phyloP scores from a whole-genome alignment of 148 eudicot genomes.

The Pouteria glomerata region DNA sequence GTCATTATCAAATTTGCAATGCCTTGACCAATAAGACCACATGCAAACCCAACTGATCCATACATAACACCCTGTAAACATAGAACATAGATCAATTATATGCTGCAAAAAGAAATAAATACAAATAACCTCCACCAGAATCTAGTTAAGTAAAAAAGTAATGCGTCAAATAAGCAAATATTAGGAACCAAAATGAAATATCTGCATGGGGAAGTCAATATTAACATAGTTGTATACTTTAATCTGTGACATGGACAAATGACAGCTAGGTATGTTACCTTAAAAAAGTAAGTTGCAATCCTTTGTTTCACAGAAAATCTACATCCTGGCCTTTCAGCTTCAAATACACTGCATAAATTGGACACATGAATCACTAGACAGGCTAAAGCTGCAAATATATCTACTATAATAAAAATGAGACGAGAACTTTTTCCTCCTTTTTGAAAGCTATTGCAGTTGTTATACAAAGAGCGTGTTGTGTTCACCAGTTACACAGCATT shows the following conservation, averaged over 20 bases:
- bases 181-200: neutral
- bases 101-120: neutral
- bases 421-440: no score
- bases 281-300: constrained; percentile 57
- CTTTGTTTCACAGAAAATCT: constrained; percentile 53
- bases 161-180: neutral
- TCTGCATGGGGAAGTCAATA: neutral
- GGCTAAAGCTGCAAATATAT: neutral
- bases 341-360: constrained; percentile 45
- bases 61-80: constrained; percentile 52
- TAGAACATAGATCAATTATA: neutral
- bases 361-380: neutral
- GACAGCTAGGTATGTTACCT: constrained; percentile 29
- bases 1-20: constrained; percentile 67
- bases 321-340: constrained; percentile 74
- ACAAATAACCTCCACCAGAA: neutral
- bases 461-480: no score
- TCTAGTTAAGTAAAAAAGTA: neutral
- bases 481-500: no score
- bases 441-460: no score
- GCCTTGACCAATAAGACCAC: constrained; percentile 64
- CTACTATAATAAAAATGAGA: no score
- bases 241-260: neutral
- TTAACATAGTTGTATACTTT: neutral
- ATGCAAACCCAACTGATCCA: constrained; percentile 61